Percentiles rank a stretch among this genome's conserved stretches.
Evolutionary conservation across 257 asterid genomes (phyloP).

Genomic region (Pogostemon cablin): DNA sequence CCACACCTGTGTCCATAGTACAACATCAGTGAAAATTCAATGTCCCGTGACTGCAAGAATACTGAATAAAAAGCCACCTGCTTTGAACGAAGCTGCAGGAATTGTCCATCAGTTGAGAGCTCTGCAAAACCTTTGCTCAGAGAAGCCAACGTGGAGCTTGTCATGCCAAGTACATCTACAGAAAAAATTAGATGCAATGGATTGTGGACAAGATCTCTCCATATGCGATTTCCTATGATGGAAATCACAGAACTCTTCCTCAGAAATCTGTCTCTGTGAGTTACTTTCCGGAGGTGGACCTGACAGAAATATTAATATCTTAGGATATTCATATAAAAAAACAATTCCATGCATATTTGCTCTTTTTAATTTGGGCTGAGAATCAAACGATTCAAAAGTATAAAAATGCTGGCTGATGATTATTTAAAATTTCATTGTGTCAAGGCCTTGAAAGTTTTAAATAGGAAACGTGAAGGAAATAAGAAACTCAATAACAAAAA

Average conservation of each 20-base stretch:
- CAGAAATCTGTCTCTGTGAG: slow-evolving; percentile 82
- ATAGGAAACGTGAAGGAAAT: slow-evolving; percentile 14
- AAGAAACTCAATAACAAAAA: slow-evolving; percentile 24
- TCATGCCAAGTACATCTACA: slow-evolving; percentile 93
- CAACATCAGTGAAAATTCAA: slow-evolving; percentile 30
- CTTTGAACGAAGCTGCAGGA: slow-evolving; percentile 93
- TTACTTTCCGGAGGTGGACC: slow-evolving; percentile 91
- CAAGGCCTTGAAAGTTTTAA: slow-evolving; percentile 19
- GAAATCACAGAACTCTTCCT: slow-evolving; percentile 82
- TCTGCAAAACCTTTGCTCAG: slow-evolving; percentile 98
- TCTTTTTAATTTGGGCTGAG: neutral
- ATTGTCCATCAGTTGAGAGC: slow-evolving; percentile 98
- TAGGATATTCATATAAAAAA: slow-evolving; percentile 16
- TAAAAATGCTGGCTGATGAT: neutral
- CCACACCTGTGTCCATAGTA: slow-evolving; percentile 59
- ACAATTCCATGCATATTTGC: slow-evolving; percentile 1
- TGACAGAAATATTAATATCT: slow-evolving; percentile 38
- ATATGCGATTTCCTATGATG: slow-evolving; percentile 79
- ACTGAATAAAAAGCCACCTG: slow-evolving; percentile 53
- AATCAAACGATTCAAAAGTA: slow-evolving; percentile 2
- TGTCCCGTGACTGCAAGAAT: slow-evolving; percentile 22
- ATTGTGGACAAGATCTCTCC: slow-evolving; percentile 96
- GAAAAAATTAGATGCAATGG: slow-evolving; percentile 92
- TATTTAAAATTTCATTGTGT: slow-evolving; percentile 5
- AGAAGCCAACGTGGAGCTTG: slow-evolving; percentile 97